Conservation (phyloP, 768 basidiomycete species). For the Arthromyces matolae region DNA sequence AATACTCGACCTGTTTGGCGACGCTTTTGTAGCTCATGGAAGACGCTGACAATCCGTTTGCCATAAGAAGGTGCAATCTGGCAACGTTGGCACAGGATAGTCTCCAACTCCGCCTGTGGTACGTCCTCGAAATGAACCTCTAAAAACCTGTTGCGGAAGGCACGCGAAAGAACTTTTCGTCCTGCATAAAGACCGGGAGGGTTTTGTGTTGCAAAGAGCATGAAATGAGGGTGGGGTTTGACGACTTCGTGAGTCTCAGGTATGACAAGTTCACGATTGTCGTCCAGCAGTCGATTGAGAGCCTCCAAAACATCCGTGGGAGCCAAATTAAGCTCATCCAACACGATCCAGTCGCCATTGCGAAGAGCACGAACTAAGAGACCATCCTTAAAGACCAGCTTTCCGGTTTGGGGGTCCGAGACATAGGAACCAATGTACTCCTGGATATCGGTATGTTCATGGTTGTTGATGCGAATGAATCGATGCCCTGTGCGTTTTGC, state of each 20-base stretch:
- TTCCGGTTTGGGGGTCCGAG: conserved; percentile 89
- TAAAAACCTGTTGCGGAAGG: conserved; percentile 95
- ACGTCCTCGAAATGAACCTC: conserved; percentile 98
- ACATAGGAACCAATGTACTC: conserved; percentile 97
- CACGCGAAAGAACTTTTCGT: conserved; percentile 89
- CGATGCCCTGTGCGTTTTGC: conserved; percentile 90
- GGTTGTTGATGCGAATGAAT: conserved; percentile 98
- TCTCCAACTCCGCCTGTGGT: conserved; percentile 89
- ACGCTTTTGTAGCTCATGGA: conserved; percentile 88
- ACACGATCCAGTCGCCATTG: conserved; percentile 93
- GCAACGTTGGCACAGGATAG: conserved; percentile 89
- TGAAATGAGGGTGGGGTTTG: conserved; percentile 90
- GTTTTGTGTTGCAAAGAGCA: conserved; percentile 98
- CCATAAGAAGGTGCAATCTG: conserved; percentile 93
- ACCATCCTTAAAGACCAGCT: conserved; percentile 92
- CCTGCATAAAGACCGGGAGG: conserved; percentile 95
- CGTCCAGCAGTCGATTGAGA: conserved; percentile 92
- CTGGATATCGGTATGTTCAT: conserved; percentile 99
- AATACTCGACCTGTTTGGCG: conserved; percentile 90
- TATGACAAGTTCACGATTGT: conserved; percentile 93
- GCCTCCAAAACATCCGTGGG: conserved; percentile 98
- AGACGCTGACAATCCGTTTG: conserved; percentile 85
- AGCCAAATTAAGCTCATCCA: conserved; percentile 96
- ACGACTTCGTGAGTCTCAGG: conserved; percentile 96
- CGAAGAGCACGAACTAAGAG: conserved; percentile 89